phyloP scores from a whole-genome alignment of 805 yeast genomes.

The Candida ortonii region DNA sequence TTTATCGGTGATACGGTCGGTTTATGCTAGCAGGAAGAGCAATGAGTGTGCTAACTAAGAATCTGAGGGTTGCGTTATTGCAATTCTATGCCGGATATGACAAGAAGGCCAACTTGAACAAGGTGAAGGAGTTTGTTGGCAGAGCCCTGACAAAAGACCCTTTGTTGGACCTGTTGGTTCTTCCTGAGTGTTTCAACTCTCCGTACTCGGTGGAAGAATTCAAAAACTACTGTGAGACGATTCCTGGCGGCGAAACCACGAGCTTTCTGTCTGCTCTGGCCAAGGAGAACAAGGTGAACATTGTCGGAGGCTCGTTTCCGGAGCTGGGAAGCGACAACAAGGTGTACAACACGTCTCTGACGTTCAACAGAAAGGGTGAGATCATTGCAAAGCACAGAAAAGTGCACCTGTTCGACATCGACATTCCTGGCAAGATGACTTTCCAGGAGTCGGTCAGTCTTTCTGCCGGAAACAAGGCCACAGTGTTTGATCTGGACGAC shows the following conservation, averaged over 20 bases:
- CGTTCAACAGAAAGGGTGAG: slow-evolving; percentile 70
- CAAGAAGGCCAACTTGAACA: slow-evolving; percentile 70
- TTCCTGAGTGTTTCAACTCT: slow-evolving; percentile 96
- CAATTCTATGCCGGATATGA: slow-evolving; percentile 82
- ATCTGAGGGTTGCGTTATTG: slow-evolving; percentile 75
- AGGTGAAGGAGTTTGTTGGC: slow-evolving; percentile 60
- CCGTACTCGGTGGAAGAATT: slow-evolving; percentile 89
- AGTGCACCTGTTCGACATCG: slow-evolving; percentile 88
- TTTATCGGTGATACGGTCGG: too few species aligned
- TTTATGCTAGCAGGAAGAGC: slow-evolving; percentile 1
- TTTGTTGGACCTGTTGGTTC: slow-evolving; percentile 65
- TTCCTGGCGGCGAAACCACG: slow-evolving; percentile 73
- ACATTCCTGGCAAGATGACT: slow-evolving; percentile 85
- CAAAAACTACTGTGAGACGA: slow-evolving; percentile 81
- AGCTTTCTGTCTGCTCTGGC: slow-evolving; percentile 64
- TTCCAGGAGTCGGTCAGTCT: slow-evolving; percentile 79
- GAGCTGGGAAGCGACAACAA: slow-evolving; percentile 62
- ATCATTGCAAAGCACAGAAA: slow-evolving; percentile 87
- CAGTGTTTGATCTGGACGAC: slow-evolving; percentile 65
- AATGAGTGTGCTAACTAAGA: slow-evolving; percentile 41
- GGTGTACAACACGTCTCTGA: slow-evolving; percentile 67
- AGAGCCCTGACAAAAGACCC: slow-evolving; percentile 59
- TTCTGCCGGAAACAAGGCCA: slow-evolving; percentile 77
- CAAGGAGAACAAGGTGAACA: slow-evolving; percentile 53
- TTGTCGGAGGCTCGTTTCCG: slow-evolving; percentile 93